Evolutionary conservation across 1,284 basidiomycete genomes (phyloP), one percentile per base, ranked within the genome.

Genomic region (Mycena citricolor): DNA sequence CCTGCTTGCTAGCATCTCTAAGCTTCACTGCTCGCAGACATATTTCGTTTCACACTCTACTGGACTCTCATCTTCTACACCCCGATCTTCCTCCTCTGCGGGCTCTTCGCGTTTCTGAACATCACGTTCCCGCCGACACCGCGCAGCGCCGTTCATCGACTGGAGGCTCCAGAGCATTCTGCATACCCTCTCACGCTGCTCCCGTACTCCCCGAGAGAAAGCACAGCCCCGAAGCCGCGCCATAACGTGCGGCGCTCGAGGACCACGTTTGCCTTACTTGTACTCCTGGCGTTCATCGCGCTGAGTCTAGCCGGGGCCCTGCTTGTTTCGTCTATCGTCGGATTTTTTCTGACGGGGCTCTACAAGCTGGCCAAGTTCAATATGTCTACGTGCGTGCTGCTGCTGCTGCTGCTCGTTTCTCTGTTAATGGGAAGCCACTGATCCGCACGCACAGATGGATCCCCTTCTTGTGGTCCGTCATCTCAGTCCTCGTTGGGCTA

Each of bases 1-100:
- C 24, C 21, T 13, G 14, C 37, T 41, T 20, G 33, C 29, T 14
- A 24, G 7, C 28, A 22, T 7, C 19, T 29, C 17, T 19, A 17
- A n/a, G 14, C 10, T 34, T 29, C 13, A 24, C 16, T 12, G 10
- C 39, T 32, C 21, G 13, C 46, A 91, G 90, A 88, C 47, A 69
- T 92, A 42, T 93, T 90, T 69, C 73, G 71, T 21, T 93, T 90
- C 66, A 93, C 88, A 8, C 70, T 93, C 23, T 92, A 85, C 61
- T 94, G 90, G 90, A 87, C 80, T 1, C 64, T 93, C 22, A 71
- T 88, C 41, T 81, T 92, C 56, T 79, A 90, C 61, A 74, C 75
- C 2, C 84, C 84, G 2, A 66, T 83, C 33, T 91, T 87, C 61
- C 58, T 86, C 32, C 42, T 85, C 32, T 83, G 82, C 51, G 86